Evolutionary conservation across 2,329 filamentous ascomycete genomes (phyloP), one percentile per base, ranked within the genome.

Genomic region (Helotiales sp.): DNA sequence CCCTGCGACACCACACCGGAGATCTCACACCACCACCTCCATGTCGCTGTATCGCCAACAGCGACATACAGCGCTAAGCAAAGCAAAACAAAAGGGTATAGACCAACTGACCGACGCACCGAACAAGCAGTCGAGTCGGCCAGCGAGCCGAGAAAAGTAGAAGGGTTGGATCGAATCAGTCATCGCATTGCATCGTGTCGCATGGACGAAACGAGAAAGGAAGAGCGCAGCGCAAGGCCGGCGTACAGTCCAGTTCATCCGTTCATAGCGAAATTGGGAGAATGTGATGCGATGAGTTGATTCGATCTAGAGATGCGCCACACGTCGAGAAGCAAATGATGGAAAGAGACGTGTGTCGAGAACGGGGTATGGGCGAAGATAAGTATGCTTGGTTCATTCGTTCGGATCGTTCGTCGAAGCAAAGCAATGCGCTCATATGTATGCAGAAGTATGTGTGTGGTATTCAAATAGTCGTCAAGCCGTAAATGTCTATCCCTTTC

Each of bases 341-440:
- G n/a, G n/a, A n/a, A 63, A 32, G 55, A 65, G 34, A 52, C 67
- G 65, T 65, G 68, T 63, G 68, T 59, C 45, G 50, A 24, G 37
- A 68, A 73, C 65, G 68, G 72, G 70, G 72, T 72, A 74, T 74
- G 62, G 63, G 67, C 65, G 72, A 65, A 70, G 49, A 43, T 37
- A 28, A 6, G 24, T 55, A 26, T 55, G 30, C 26, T 62, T 32
- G 37, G 17, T 24, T 32, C 4, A n/a, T 37, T 45, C 40, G 40
- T 45, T 34, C 11, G 6, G 5, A 34, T 34, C 30, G 20, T 6
- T 45, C 40, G 40, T 45, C 40, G 17, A 45, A n/a, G 20, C 17
- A 45, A 43, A 45, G n/a, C 40, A 45, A 58, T 55, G 43, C 20
- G 28, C 37, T 32, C 50, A 49, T 28, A 57, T 50, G 47, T 32